Evolutionary conservation across 2,329 filamentous ascomycete species (phyloP), one percentile per base, ranked within the genome.

Genomic region (Botrytis medusae): DNA sequence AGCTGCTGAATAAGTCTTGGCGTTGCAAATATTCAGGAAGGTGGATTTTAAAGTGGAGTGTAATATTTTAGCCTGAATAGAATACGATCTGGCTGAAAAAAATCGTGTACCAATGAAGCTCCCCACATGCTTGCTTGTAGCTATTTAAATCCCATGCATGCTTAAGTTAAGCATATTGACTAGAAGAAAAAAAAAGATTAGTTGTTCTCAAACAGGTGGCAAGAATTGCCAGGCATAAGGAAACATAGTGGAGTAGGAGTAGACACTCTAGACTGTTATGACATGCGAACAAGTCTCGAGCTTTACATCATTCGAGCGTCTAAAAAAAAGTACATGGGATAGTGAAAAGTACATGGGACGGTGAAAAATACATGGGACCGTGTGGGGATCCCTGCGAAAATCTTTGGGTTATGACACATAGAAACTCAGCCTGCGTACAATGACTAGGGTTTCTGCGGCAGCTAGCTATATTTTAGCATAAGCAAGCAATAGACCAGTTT

Each of bases 1-100:
- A 10, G 12, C 9, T 73, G 71, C 65, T 73, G 46, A 63, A n/a
- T 20, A 4, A 4, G 1, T 7, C 46, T 34, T 65, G 46, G 60
- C 69, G 20, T 65, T 16, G 34, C n/a, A n/a, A 12, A 32, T 4
- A 16, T 61, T 40, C 34, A 29, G 18, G 14, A n/a, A 18, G 48
- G 48, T 59, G 51, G 51, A 57, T 57, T 57, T 57, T 29, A 29
- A 29, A 57, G 51, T 29, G 51, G n/a, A n/a, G 14, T 57, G 2
- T 2, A 14, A 5, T 20, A 32, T 32, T 72, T 72, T 68, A 72
- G 51, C 29, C 51, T 61, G 46, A 72, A 34, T 20, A 29, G 34
- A 60, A 72, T 72, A 72, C 62, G 71, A 72, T 68, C 29, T 68
- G 62, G 32, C 32, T 69, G 62, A 32, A 4, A 40, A n/a, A 32